These are phyloP conservation scores for Ocimum tenuiflorum DNA, from an alignment of 257 asterid genomes.

Conservation along the genomic window DNA sequence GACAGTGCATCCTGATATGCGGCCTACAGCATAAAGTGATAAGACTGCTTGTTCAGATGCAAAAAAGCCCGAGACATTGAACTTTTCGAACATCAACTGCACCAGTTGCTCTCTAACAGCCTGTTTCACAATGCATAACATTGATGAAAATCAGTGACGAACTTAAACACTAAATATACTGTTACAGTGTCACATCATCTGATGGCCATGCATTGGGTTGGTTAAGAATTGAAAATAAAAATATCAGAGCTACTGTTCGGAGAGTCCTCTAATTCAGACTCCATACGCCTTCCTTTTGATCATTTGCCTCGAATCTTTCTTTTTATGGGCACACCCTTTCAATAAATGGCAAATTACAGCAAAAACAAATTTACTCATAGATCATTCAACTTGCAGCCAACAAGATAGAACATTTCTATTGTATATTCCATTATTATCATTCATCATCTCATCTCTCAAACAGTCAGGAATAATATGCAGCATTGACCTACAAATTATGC, in stretches of 20 bases:
- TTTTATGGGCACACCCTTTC: background rate
- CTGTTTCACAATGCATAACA: conserved; percentile 34
- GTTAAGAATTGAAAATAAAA: conserved; percentile 4
- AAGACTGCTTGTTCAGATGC: conserved; percentile 94
- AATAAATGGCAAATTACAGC: background rate
- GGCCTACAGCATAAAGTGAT: conserved; percentile 92
- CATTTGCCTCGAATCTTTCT: background rate
- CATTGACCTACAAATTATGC: background rate
- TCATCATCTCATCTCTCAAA: no score
- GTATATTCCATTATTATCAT: no score
- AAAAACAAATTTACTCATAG: background rate
- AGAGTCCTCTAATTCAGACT: background rate
- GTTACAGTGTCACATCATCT: background rate
- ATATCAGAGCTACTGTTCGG: background rate
- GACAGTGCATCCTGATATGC: conserved; percentile 89
- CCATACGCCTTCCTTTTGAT: background rate
- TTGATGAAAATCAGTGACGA: background rate
- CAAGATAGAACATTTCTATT: no score
- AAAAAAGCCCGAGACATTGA: conserved; percentile 83
- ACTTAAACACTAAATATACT: background rate
- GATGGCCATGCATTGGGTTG: background rate
- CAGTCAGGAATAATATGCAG: background rate
- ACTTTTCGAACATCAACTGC: conserved; percentile 92
- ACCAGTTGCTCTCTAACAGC: conserved; percentile 84
- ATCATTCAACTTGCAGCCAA: no score